These are phyloP conservation scores for Acanthamoeba healyi DNA, from an alignment of 208 protist genomes.

Conservation along the genomic window DNA sequence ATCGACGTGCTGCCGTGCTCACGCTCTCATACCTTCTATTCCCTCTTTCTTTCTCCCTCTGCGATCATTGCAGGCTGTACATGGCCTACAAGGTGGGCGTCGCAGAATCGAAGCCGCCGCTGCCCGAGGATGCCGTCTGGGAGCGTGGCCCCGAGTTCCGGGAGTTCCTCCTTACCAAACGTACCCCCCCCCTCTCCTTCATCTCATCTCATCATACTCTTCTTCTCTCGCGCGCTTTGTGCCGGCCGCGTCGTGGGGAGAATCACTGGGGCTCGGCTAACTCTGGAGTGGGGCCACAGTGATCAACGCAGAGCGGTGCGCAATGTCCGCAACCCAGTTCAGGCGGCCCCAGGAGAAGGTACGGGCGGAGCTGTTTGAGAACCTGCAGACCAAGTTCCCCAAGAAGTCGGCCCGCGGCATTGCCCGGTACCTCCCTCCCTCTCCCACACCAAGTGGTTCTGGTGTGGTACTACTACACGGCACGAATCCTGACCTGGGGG, in stretches of 20 bases:
- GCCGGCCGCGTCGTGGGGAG: no score
- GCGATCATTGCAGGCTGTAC: neutral
- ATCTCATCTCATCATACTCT: no score
- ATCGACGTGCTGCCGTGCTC: no score
- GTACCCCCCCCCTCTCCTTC: neutral
- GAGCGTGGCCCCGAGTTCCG: slow-evolving; percentile 3
- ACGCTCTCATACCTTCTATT: neutral
- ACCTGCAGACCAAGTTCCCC: slow-evolving; percentile 16
- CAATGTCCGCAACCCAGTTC: slow-evolving; percentile 45
- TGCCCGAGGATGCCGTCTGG: neutral
- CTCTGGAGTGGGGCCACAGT: neutral
- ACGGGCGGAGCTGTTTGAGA: slow-evolving; percentile 22
- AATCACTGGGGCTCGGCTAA: no score
- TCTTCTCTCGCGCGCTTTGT: no score
- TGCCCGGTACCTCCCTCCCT: neutral
- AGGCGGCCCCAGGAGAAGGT: neutral
- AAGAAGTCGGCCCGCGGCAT: slow-evolving; percentile 50
- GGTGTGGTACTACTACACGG: neutral
- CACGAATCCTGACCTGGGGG: no score
- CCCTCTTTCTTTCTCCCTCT: neutral
- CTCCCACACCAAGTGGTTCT: neutral
- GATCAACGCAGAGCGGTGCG: slow-evolving; percentile 55
- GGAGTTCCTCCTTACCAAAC: slow-evolving; percentile 36
- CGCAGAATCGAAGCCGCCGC: neutral
- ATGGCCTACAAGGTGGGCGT: slow-evolving; percentile 44